These are phyloP conservation scores for Erysiphe pulchra DNA, from an alignment of 2,329 filamentous ascomycete genomes.

Conservation along the genomic window DNA sequence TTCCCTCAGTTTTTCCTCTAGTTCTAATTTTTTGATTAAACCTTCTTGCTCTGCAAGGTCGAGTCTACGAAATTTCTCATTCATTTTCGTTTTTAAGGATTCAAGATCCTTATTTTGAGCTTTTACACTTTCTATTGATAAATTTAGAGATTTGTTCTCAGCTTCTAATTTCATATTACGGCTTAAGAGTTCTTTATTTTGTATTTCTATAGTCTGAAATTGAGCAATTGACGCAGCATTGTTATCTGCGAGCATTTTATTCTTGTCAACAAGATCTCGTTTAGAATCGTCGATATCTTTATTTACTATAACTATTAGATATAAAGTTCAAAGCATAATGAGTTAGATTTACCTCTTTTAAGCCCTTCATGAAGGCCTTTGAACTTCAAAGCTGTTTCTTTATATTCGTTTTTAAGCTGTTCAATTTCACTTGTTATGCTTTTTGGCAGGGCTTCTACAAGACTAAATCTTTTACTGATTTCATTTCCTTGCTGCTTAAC, in stretches of 20 bases:
- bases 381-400: conserved; percentile 1
- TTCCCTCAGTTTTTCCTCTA: not conserved
- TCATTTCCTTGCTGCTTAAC: conserved; percentile 4
- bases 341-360: not conserved
- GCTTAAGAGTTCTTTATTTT: not conserved
- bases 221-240: not conserved
- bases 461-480: conserved; percentile 1
- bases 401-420: not conserved
- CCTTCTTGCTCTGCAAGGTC: not conserved
- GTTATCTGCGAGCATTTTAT: conserved; percentile 1
- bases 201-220: not conserved
- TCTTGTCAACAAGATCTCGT: conserved; percentile 1
- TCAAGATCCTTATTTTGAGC: not conserved
- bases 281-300: conserved; percentile 1
- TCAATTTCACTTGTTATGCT: not conserved
- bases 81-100: not conserved
- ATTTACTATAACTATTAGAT: not conserved
- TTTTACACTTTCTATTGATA: not conserved
- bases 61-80: not conserved
- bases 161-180: not conserved
- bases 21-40: not conserved
- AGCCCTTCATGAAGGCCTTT: conserved; percentile 1
- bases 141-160: not conserved
- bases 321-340: not conserved
- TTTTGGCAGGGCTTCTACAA: not conserved